Evolutionary conservation across 495 filamentous ascomycete species (phyloP).

Genomic region (Hypomontagnella monticulosa): DNA sequence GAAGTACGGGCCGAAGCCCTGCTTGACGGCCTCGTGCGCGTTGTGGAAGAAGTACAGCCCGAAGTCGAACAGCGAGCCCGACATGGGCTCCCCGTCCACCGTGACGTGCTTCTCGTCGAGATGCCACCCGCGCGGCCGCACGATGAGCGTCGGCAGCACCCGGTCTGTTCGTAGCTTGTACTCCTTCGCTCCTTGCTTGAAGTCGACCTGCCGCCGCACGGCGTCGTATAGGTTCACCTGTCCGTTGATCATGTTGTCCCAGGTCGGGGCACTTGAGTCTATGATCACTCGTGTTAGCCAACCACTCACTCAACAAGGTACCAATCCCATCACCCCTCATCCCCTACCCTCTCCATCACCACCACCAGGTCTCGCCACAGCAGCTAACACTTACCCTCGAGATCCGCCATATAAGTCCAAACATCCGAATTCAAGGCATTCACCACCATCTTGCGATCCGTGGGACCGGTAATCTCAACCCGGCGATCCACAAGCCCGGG

Average conservation of each 20-base stretch:
- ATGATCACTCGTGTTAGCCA: slow-evolving; percentile 21
- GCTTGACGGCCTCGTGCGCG: slow-evolving; percentile 84
- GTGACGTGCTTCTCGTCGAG: slow-evolving; percentile 99
- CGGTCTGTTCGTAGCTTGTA: slow-evolving; percentile 96
- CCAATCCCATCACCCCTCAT: not conserved
- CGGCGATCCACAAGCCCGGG: slow-evolving; percentile 93
- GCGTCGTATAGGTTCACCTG: slow-evolving; percentile 99
- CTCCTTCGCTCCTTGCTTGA: slow-evolving; percentile 93
- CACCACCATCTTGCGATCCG: slow-evolving; percentile 99
- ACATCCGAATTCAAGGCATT: slow-evolving; percentile 97
- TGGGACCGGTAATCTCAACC: slow-evolving; percentile 99
- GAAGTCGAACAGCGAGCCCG: slow-evolving; percentile 94
- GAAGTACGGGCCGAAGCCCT: slow-evolving; percentile 93
- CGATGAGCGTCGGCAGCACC: slow-evolving; percentile 80
- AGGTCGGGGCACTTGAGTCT: slow-evolving; percentile 98
- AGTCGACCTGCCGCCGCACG: slow-evolving; percentile 92
- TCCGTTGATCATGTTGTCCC: slow-evolving; percentile 99
- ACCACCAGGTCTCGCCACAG: not conserved
- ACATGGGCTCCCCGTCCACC: slow-evolving; percentile 94
- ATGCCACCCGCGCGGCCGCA: slow-evolving; percentile 91
- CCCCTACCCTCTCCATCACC: not conserved
- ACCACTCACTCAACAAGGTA: not conserved
- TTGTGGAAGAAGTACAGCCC: slow-evolving; percentile 99
- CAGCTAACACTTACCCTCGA: slow-evolving; percentile 74
- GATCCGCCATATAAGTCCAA: slow-evolving; percentile 99